Evolutionary conservation across 805 yeast species (phyloP), one percentile per base, ranked within the genome.

Genomic region (Komagataella phaffii): DNA sequence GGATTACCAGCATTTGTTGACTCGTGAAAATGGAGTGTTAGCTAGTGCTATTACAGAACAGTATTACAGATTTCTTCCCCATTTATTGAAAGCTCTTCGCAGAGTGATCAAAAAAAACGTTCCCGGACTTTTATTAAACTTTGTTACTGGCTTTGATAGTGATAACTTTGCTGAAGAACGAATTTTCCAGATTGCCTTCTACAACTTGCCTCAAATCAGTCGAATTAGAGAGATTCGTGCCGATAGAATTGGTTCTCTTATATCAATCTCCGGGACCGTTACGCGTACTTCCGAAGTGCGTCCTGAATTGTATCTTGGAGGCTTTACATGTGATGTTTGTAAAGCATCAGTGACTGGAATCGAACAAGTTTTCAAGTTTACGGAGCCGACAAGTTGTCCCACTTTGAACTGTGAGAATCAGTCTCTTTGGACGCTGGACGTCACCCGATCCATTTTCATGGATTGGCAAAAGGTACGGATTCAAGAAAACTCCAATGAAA

Each of bases 391-490:
- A 3, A 80, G 85, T 56, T 93, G 99, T 69, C 86, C 90, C 23
- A 85, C 82, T 56, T 90, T 91, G 8, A 78, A 84, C 10, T 91
- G 99, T 71, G 86, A 80, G 53, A 91, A 91, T 68, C 88, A 88
- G 62, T 76, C 85, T 1, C 74, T 80, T 52, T 91, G 96, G 95
- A 80, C 95, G 1, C 70, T 93, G 53, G 83, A 86, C 59, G 82
- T 91, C 30, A 68, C 85, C 43, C 88, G 88, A 65, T 87, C 96
- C 0, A 86, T 83, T 55, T 91, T 93, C 61, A 73, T 88, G 56
- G 98, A 91, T 72, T 91, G 99, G 99, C 99, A 91, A 66, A 85
- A 85, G 57, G 91, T 89, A 23, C 79, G 97, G 59, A 85, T 91
- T 57, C 99, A 91, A 65, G 99, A 91, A 63, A 93, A 91, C 61